These are phyloP conservation scores for Fusarium domesticum DNA, from an alignment of 2,329 filamentous ascomycete genomes.

Conservation along the genomic window DNA sequence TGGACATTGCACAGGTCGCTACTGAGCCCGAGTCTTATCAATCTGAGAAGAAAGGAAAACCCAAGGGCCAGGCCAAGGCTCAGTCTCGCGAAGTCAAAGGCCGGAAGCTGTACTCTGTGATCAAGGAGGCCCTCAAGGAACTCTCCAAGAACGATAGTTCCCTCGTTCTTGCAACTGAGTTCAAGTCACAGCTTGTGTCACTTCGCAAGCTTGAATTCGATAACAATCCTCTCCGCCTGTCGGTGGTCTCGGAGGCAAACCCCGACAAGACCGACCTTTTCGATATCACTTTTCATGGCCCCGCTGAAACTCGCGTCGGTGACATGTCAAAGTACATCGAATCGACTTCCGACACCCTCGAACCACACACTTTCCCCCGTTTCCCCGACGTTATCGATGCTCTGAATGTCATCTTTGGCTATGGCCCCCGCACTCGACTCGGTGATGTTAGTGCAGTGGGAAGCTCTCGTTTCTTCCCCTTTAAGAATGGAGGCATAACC, in stretches of 20 bases:
- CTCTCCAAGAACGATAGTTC: conserved; percentile 33
- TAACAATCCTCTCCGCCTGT: conserved; percentile 34
- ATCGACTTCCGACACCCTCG: conserved; percentile 39
- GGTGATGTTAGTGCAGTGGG: conserved; percentile 42
- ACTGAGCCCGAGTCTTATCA: not conserved
- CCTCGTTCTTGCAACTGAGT: conserved; percentile 45
- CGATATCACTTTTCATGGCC: conserved; percentile 42
- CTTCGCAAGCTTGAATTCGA: conserved; percentile 36
- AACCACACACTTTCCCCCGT: conserved; percentile 44
- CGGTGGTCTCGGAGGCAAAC: conserved; percentile 34
- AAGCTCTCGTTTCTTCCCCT: conserved; percentile 48
- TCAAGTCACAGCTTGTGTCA: conserved; percentile 48
- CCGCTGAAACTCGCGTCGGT: conserved; percentile 38
- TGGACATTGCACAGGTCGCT: conserved; percentile 36
- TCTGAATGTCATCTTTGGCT: conserved; percentile 51
- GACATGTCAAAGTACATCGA: conserved; percentile 44
- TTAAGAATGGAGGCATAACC: conserved; percentile 31
- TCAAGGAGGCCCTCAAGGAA: conserved; percentile 37
- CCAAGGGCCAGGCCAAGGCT: conserved; percentile 8
- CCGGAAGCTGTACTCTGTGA: conserved; percentile 42
- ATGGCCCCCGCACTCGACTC: conserved; percentile 37
- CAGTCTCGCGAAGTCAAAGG: conserved; percentile 37
- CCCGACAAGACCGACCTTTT: conserved; percentile 34
- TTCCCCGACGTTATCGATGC: conserved; percentile 49
- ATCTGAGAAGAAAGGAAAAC: conserved; percentile 10